Base-by-base conservation (phyloP, 192 early-diverging fungal genomes). In the Coemansia sp. region DNA sequence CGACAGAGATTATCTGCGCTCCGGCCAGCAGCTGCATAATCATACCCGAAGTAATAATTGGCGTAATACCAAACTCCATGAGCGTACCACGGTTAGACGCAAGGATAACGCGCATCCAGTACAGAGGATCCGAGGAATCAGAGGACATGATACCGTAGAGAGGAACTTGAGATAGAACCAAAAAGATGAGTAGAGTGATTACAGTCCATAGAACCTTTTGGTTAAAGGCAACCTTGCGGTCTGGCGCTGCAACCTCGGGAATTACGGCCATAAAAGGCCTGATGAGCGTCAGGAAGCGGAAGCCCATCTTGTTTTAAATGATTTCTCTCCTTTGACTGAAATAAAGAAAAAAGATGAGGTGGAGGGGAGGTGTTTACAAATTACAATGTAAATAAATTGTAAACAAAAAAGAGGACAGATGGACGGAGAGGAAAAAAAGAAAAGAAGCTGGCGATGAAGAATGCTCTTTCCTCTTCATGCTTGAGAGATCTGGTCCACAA, bases 91-190 rank as follows among this genome's bases (percentile, higher is more conserved):
- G 91, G 89, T 99, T 99, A 39, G 95, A 98, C 50, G 98, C 98
- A 65, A 99, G 88, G 74, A 99, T 99, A 38, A 96, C 95, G 89
- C 98, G 94, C 90, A 99, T 91, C 98, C 98, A 99, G 87, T 98
- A 99, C 68, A 99, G 87, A 24, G 98, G 98, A 85, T 99, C 98
- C 19, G 82, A 84, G 13, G 97, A 97, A 72, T 99, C 97, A n/a
- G 93, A 94, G 45, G 97, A 97, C 98, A 99, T 98, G 84, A 99
- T 99, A 67, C 98, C 98, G 85, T 98, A 99, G 65, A 99, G 88
- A 15, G 98, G 98, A 50, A 99, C 95, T 86, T 99, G 98, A 11
- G 98, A 99, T 86, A 95, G 95, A 44, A 99, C 96, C 79, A 99
- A 89, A 90, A 98, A 99, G 74, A 99, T 95, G 84, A 98, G 96